Percentiles rank a stretch among this genome's conserved stretches.
Evolutionary conservation across 1,139 yeast species (phyloP).

Genomic region (Suhomyces terraborum): DNA sequence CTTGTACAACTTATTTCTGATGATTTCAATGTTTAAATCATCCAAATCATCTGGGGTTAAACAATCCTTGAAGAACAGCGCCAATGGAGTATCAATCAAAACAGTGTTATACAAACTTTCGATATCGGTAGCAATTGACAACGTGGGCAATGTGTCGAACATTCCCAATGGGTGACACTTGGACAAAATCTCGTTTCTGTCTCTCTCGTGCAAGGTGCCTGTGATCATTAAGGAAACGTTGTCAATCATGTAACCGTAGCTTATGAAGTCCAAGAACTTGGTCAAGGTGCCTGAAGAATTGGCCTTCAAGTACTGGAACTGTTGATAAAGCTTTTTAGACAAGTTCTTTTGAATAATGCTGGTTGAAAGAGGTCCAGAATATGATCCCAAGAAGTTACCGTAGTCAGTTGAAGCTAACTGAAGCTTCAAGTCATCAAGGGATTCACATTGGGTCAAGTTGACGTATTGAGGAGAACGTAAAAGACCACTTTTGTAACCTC

Average conservation of each 20-base stretch:
- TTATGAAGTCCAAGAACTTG: conserved; percentile 84
- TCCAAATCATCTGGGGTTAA: conserved; percentile 92
- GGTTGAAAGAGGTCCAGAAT: conserved; percentile 80
- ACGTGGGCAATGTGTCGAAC: conserved; percentile 96
- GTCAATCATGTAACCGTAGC: conserved; percentile 98
- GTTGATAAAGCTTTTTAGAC: conserved; percentile 71
- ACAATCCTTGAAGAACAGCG: conserved; percentile 92
- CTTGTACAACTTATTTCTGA: conserved; percentile 87
- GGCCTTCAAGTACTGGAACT: conserved; percentile 80
- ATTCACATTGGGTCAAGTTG: conserved; percentile 94
- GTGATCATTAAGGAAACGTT: conserved; percentile 95
- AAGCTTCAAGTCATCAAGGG: conserved; percentile 87
- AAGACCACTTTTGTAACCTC: conserved; percentile 90
- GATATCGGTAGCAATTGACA: conserved; percentile 91
- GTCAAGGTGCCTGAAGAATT: conserved; percentile 82
- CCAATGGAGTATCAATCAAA: conserved; percentile 95
- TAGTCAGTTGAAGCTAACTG: conserved; percentile 96
- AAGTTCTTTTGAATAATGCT: conserved; percentile 80
- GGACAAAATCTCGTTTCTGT: conserved; percentile 78
- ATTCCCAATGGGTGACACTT: conserved; percentile 97
- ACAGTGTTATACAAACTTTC: conserved; percentile 92
- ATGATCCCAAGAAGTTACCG: conserved; percentile 84
- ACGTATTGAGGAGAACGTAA: conserved; percentile 77
- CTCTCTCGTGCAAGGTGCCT: conserved; percentile 95
- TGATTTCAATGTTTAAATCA: conserved; percentile 92